phyloP scores from a whole-genome alignment of 139 green algal species.

The Tetradesmus lagerheimii region DNA sequence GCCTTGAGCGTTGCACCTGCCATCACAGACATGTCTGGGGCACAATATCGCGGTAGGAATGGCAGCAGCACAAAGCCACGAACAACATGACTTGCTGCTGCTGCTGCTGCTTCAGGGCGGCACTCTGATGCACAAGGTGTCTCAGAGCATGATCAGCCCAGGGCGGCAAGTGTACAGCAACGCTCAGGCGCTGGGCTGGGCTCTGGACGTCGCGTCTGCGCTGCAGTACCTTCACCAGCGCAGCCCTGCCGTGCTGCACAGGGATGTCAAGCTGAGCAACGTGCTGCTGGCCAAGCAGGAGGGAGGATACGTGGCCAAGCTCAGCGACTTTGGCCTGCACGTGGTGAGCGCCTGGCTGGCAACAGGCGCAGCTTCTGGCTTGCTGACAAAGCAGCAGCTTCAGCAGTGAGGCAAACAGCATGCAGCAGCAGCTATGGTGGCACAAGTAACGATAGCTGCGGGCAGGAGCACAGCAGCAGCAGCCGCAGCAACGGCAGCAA shows the following conservation, averaged over 20 bases:
- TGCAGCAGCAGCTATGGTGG: too few species aligned
- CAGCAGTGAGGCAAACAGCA: too few species aligned
- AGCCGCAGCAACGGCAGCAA: too few species aligned
- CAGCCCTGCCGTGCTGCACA: conserved; percentile 45
- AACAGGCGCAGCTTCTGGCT: not conserved
- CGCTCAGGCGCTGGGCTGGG: not conserved
- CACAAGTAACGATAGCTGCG: too few species aligned
- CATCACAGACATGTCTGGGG: too few species aligned
- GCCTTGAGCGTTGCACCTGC: too few species aligned
- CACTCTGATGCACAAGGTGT: not conserved
- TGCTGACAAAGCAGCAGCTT: too few species aligned
- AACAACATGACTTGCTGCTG: not conserved
- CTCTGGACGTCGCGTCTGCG: conserved; percentile 36
- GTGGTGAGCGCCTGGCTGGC: conserved; percentile 17
- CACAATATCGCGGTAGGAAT: too few species aligned
- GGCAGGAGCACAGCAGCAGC: too few species aligned
- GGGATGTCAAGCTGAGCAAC: conserved; percentile 54
- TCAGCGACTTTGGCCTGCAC: conserved; percentile 43
- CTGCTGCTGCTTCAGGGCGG: not conserved
- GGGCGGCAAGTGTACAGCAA: not conserved
- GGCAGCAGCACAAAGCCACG: not conserved
- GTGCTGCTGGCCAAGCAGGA: conserved; percentile 28
- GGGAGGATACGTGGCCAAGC: conserved; percentile 11
- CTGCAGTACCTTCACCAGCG: conserved; percentile 50
- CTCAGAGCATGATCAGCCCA: not conserved